Evolutionary conservation across 106 monocot genomes (phyloP).

Genomic region (Acanthochlamys bracteata): DNA sequence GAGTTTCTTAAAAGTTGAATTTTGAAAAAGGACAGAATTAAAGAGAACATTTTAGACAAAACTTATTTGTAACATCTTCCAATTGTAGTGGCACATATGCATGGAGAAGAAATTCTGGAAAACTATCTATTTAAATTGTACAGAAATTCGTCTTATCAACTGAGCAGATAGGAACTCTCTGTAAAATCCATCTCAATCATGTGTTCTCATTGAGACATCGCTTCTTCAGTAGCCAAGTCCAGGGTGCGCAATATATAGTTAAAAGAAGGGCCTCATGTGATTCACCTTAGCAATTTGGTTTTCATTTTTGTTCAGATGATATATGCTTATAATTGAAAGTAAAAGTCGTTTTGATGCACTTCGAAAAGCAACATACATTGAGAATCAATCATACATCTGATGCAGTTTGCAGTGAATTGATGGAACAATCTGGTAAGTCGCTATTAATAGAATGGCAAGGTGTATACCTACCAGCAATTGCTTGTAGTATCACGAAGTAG

Average conservation of each 20-base stretch:
- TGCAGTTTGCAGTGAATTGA: not conserved
- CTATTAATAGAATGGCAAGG: too few species aligned
- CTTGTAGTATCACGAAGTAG: not conserved
- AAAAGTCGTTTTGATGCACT: not conserved
- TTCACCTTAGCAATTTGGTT: not conserved
- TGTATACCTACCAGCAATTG: slow-evolving; percentile 11
- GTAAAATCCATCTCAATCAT: too few species aligned
- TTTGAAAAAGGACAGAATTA: not conserved
- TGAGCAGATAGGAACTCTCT: too few species aligned
- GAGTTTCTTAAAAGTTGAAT: not conserved
- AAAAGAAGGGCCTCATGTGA: too few species aligned
- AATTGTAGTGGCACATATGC: too few species aligned
- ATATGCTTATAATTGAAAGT: not conserved
- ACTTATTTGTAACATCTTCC: too few species aligned
- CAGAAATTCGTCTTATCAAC: too few species aligned
- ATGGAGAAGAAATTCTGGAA: too few species aligned
- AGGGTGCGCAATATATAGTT: too few species aligned
- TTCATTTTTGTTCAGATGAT: not conserved
- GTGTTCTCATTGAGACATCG: too few species aligned
- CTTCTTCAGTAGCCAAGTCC: too few species aligned
- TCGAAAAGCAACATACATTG: not conserved
- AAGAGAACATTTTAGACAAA: not conserved
- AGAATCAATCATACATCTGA: not conserved
- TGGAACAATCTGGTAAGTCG: not conserved
- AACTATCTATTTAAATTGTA: too few species aligned